Conservation (phyloP, 192 early-diverging fungal genomes). For the Spinellus fusiger region DNA sequence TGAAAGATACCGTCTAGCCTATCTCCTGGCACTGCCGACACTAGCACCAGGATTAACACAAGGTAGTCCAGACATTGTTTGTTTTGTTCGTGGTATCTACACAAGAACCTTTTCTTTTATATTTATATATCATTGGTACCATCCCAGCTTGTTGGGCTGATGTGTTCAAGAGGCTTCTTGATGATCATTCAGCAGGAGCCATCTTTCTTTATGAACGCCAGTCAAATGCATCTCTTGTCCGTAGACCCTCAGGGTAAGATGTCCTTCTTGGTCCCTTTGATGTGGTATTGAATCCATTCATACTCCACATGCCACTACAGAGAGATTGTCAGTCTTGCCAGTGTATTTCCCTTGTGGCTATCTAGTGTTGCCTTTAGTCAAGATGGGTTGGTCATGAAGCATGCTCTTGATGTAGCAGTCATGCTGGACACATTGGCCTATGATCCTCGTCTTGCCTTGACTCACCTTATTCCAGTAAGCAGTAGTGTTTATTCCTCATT, state of each 20-base stretch:
- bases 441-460: slow-evolving; percentile 8
- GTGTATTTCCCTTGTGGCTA: slow-evolving; percentile 17
- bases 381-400: slow-evolving; percentile 15
- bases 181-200: slow-evolving; percentile 5
- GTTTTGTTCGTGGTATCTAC: neutral
- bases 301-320: neutral
- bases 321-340: neutral
- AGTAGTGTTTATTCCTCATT: neutral
- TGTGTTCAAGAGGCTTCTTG: slow-evolving; percentile 6
- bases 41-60: neutral
- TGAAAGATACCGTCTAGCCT: slow-evolving; percentile 1
- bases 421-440: slow-evolving; percentile 22
- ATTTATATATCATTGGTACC: too few relatives aligned
- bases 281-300: neutral
- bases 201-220: slow-evolving; percentile 12
- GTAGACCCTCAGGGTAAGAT: neutral
- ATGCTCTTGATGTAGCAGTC: slow-evolving; percentile 25
- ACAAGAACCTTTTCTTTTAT: too few relatives aligned
- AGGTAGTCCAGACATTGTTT: neutral
- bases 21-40: slow-evolving; percentile 5
- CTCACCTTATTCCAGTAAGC: slow-evolving; percentile 15
- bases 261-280: neutral
- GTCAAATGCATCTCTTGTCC: neutral
- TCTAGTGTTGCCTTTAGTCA: slow-evolving; percentile 17
- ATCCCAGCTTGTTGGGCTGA: slow-evolving; percentile 14